A percentile compares a stretch with the other conserved stretches of the same genome.
phyloP scores from a whole-genome alignment of 2,329 filamentous ascomycete species.

The Ophiocordyceps polyrhachis-furcata region DNA sequence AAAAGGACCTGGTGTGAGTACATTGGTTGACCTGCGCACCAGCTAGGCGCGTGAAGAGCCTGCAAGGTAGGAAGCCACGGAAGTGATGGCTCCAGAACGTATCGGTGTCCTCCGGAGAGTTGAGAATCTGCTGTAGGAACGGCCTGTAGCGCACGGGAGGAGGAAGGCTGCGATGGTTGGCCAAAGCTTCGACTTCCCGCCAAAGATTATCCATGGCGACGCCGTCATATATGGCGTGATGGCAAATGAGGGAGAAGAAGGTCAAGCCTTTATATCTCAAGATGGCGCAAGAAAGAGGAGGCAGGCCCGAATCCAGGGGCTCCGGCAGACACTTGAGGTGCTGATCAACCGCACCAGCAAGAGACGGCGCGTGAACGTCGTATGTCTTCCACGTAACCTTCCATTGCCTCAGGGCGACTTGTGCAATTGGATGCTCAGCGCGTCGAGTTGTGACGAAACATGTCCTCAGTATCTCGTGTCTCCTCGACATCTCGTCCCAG shows the following conservation, averaged over 20 bases:
- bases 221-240: conserved; percentile 80
- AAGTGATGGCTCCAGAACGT: conserved; percentile 49
- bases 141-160: conserved; percentile 34
- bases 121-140: conserved; percentile 43
- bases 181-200: conserved; percentile 46
- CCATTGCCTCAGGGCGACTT: conserved; percentile 42
- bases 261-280: conserved; percentile 13
- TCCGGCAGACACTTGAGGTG: conserved; percentile 21
- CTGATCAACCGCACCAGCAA: conserved; percentile 18
- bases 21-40: conserved; percentile 10
- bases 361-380: conserved; percentile 10
- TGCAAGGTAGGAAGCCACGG: conserved; percentile 21
- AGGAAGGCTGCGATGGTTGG: conserved; percentile 26
- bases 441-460: conserved; percentile 51
- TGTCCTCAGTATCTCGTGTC: conserved; percentile 65
- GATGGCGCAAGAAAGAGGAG: conserved; percentile 25
- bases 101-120: conserved; percentile 28
- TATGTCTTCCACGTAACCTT: conserved; percentile 21
- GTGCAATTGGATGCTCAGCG: conserved; percentile 43
- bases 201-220: conserved; percentile 54
- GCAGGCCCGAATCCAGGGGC: conserved; percentile 23
- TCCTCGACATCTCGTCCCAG: conserved; percentile 42
- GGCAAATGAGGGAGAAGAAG: conserved; percentile 35
- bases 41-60: conserved; percentile 8
- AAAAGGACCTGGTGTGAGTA: conserved; percentile 11